phyloP scores from a whole-genome alignment of 306 rosid genomes.

The Luffa acutangula region DNA sequence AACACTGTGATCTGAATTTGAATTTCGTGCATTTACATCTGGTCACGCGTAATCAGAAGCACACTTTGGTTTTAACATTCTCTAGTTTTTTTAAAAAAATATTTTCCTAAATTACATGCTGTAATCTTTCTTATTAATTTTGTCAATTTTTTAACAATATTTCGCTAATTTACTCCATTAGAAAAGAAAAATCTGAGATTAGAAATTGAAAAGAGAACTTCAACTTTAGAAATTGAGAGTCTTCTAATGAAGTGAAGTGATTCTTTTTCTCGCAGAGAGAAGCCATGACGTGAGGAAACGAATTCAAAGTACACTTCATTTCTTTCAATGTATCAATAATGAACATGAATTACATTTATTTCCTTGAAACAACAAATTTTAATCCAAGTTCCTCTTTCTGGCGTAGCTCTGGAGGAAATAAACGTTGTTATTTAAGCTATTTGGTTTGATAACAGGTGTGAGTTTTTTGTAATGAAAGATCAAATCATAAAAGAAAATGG shows the following conservation, averaged over 20 bases:
- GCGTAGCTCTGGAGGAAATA: background rate
- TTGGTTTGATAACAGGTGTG: background rate
- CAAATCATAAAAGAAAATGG: constrained; percentile 20
- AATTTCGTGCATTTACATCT: background rate
- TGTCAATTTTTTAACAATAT: background rate
- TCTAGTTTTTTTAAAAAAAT: background rate
- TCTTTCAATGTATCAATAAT: constrained; percentile 36
- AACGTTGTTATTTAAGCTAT: background rate
- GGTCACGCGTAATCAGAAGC: too few species aligned
- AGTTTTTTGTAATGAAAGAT: background rate
- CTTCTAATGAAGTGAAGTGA: constrained; percentile 23
- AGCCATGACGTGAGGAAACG: constrained; percentile 15
- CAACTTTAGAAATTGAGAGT: constrained; percentile 24
- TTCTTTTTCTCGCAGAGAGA: constrained; percentile 30
- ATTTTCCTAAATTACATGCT: background rate
- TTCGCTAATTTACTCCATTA: background rate
- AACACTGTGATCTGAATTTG: background rate
- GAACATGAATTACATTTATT: background rate
- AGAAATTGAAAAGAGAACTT: too few species aligned
- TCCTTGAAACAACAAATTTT: background rate
- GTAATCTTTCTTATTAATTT: background rate
- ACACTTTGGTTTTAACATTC: background rate
- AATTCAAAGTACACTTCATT: constrained; percentile 27
- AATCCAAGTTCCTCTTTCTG: background rate
- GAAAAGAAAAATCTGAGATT: too few species aligned